Evolutionary conservation across 345 rosid genomes (phyloP).

Genomic region (Microcos paniculata): DNA sequence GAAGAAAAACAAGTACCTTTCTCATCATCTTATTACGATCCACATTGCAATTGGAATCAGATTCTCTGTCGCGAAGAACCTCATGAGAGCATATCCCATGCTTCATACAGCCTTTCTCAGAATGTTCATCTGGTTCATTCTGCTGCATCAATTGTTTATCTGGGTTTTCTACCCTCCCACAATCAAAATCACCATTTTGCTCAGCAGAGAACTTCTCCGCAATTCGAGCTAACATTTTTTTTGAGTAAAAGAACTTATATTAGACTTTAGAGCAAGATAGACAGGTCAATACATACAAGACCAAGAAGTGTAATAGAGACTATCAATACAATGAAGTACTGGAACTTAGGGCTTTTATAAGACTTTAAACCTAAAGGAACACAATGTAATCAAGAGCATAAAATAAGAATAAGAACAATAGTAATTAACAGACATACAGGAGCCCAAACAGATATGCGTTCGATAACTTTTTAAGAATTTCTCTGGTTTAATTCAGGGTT

Average conservation of each 20-base stretch:
- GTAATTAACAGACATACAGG: background rate
- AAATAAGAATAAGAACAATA: background rate
- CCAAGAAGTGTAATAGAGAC: background rate
- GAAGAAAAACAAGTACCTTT: slow-evolving; percentile 56
- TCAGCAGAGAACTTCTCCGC: slow-evolving; percentile 46
- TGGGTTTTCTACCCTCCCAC: slow-evolving; percentile 35
- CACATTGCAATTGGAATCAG: slow-evolving; percentile 30
- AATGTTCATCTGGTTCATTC: slow-evolving; percentile 36
- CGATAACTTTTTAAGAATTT: background rate
- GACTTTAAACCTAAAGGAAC: background rate
- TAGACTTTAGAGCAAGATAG: slow-evolving; percentile 1
- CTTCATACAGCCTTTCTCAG: slow-evolving; percentile 42
- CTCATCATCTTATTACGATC: slow-evolving; percentile 52
- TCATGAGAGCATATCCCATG: slow-evolving; percentile 90
- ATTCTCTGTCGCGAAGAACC: slow-evolving; percentile 64
- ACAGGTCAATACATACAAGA: background rate
- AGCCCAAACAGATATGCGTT: background rate
- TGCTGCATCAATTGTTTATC: slow-evolving; percentile 32
- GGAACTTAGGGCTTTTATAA: background rate
- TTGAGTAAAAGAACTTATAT: slow-evolving; percentile 10
- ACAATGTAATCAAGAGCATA: slow-evolving; percentile 3
- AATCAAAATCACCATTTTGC: slow-evolving; percentile 27
- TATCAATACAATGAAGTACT: background rate
- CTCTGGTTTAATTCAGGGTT: background rate
- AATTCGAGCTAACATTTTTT: slow-evolving; percentile 28